Conservation (phyloP, 208 protist genomes). For the Trypanosoma cruzi region DNA sequence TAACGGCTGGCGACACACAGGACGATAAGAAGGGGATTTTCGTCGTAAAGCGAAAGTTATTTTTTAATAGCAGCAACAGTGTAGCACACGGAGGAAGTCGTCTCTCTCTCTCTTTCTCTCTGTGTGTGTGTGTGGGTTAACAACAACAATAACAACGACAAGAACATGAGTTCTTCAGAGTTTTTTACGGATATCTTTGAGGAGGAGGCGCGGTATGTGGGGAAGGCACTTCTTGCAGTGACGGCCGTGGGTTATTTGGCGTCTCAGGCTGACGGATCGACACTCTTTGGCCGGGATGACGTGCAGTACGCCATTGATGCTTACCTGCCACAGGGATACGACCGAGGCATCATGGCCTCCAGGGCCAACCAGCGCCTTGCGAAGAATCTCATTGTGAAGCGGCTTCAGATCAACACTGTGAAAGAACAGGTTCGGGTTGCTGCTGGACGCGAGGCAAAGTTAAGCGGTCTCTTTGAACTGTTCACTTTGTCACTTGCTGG, state of each 20-base stretch:
- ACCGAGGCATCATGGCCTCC: constrained; percentile 69
- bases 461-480: constrained; percentile 41
- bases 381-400: constrained; percentile 38
- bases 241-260: constrained; percentile 47
- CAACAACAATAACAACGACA: neutral
- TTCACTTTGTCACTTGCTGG: constrained; percentile 55
- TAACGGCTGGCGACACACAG: neutral
- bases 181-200: constrained; percentile 28
- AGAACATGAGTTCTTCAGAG: neutral
- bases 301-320: constrained; percentile 66
- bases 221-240: constrained; percentile 41
- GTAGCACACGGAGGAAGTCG: no score
- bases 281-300: constrained; percentile 38
- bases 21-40: neutral
- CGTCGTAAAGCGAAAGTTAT: neutral
- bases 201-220: constrained; percentile 35
- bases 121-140: neutral
- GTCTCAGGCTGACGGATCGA: constrained; percentile 2
- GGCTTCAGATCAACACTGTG: constrained; percentile 46
- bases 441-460: constrained; percentile 45
- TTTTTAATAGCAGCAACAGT: neutral
- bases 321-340: constrained; percentile 74
- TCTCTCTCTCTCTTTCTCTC: neutral
- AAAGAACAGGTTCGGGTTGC: constrained; percentile 49
- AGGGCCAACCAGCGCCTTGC: constrained; percentile 56